phyloP scores from a whole-genome alignment of 176 grass and related monocot genomes.

The Bromus sterilis region DNA sequence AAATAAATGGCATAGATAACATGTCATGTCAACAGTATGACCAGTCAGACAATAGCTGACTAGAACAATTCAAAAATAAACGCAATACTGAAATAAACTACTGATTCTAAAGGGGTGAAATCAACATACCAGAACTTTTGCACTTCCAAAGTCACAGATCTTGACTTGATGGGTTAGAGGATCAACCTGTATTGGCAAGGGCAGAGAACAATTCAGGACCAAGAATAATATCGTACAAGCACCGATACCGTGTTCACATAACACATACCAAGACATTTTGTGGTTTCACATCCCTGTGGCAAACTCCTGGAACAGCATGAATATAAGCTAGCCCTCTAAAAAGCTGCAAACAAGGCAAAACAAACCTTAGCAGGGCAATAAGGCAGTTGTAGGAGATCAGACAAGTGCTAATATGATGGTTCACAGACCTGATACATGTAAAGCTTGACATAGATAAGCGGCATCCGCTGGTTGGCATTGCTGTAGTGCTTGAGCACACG shows the following conservation, averaged over 20 bases:
- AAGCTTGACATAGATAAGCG: constrained; percentile 89
- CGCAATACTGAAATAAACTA: not conserved
- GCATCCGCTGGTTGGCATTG: constrained; percentile 97
- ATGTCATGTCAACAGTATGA: not conserved
- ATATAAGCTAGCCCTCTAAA: constrained; percentile 98
- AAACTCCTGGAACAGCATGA: constrained; percentile 86
- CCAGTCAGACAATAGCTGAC: not conserved
- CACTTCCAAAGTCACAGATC: constrained; percentile 98
- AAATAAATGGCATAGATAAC: not conserved
- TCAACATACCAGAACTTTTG: constrained; percentile 88
- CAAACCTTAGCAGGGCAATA: not conserved
- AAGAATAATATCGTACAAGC: constrained; percentile 5
- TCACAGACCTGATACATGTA: constrained; percentile 91
- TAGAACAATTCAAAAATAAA: not conserved
- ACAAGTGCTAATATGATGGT: not conserved
- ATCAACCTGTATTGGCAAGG: constrained; percentile 60
- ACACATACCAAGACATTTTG: constrained; percentile 90
- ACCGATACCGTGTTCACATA: not conserved
- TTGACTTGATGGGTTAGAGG: constrained; percentile 99
- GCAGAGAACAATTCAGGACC: constrained; percentile 19
- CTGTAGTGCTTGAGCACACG: constrained; percentile 93
- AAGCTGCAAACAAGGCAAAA: constrained; percentile 48
- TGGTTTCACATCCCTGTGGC: constrained; percentile 97
- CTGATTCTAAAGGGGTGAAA: not conserved
- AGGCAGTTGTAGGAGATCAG: not conserved